Evolutionary conservation across 2,329 filamentous ascomycete species (phyloP).

Genomic region (Metarhizium humberi): DNA sequence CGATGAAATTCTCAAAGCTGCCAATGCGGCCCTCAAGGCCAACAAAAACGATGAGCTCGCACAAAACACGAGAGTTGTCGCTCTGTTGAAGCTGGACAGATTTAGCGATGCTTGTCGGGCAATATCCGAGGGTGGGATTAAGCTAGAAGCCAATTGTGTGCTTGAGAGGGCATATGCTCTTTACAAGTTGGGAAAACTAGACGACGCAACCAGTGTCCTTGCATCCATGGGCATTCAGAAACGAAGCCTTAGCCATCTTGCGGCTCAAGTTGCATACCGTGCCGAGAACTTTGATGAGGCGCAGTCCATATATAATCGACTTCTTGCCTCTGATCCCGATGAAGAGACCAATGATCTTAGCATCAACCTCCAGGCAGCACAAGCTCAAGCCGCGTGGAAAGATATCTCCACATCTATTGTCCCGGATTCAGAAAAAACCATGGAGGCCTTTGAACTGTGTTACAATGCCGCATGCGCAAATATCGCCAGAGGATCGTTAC

Average conservation of each 20-base stretch:
- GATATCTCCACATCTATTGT: slow-evolving; percentile 30
- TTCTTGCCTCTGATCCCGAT: slow-evolving; percentile 36
- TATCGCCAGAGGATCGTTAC: slow-evolving; percentile 60
- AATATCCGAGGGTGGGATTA: slow-evolving; percentile 53
- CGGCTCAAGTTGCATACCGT: slow-evolving; percentile 63
- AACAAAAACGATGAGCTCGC: slow-evolving; percentile 50
- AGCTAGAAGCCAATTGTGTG: slow-evolving; percentile 48
- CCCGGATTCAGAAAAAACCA: slow-evolving; percentile 44
- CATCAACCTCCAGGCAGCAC: slow-evolving; percentile 66
- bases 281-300: slow-evolving; percentile 64
- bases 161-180: slow-evolving; percentile 75
- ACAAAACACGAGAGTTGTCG: slow-evolving; percentile 62
- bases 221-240: slow-evolving; percentile 20
- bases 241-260: slow-evolving; percentile 40
- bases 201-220: slow-evolving; percentile 48
- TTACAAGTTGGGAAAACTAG: slow-evolving; percentile 66
- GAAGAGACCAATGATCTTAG: slow-evolving; percentile 65
- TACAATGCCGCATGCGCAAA: slow-evolving; percentile 71
- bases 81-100: slow-evolving; percentile 72
- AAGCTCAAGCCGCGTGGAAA: slow-evolving; percentile 65
- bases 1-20: slow-evolving; percentile 58
- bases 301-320: slow-evolving; percentile 50
- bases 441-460: slow-evolving; percentile 71
- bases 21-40: slow-evolving; percentile 51
- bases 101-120: slow-evolving; percentile 67